Base-by-base conservation (phyloP, 208 protist genomes). In the Leptomonas seymouri region DNA sequence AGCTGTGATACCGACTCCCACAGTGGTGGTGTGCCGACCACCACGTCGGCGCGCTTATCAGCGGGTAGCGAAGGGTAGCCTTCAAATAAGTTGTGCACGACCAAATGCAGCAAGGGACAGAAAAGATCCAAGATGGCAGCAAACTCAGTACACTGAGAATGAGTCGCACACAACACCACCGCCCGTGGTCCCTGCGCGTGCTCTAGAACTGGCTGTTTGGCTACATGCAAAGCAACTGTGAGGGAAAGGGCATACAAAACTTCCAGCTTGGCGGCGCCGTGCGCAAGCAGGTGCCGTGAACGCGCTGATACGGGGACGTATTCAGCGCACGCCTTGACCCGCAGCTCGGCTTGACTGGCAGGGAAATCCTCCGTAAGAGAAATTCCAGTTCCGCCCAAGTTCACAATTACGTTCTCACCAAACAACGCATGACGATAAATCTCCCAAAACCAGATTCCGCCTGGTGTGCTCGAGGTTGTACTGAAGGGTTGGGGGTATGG, bases 81-180 rank as follows among this genome's bases (percentile, higher is more conserved):
- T 14, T 86, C 89, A 71, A 91, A 94, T 56, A 94, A 63, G 34
- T 94, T 94, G 78, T 94, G 89, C 51, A 87, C 84, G 3, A 94
- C 70, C n/a, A 94, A 69, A 66, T 94, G 85, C 61, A 94, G 71
- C 31, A 76, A 78, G 5, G 62, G 15, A 66, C 80, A 80, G 56
- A 90, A 84, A 18, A 71, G 67, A 66, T 86, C 80, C 18, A 91
- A 56, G 25, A 80, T 62, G 36, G 57, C 78, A 8, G 82, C 60
- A 15, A 89, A 49, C 70, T 90, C 89, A 50, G 86, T 85, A 68
- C 89, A 94, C 60, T 91, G 81, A 49, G 84, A 79, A 61, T 91
- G 86, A 15, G 89, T 88, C 20, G 89, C 85, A 67, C 85, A 91
- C 36, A 94, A 66, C 15, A 94, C 56, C 34, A 94, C 58, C 1